Percentiles rank a stretch among this genome's conserved stretches.
phyloP scores from a whole-genome alignment of 441 rosid genomes.

The Pelargonium cotyledonis region DNA sequence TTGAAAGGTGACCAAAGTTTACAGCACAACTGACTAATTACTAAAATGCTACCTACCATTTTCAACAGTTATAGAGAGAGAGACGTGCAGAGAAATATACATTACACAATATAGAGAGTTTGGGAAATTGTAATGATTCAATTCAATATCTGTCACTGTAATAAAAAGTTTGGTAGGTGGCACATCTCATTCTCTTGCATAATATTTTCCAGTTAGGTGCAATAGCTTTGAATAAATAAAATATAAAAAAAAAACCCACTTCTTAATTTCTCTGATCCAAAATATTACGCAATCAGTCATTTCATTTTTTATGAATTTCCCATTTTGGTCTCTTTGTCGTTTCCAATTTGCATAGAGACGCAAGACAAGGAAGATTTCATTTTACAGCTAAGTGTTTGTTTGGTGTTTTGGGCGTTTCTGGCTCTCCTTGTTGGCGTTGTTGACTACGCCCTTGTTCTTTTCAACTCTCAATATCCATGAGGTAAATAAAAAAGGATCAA shows the following conservation, averaged over 20 bases:
- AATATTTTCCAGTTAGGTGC: slow-evolving; percentile 1
- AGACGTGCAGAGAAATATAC: not conserved
- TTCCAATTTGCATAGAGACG: not conserved
- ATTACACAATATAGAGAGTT: not conserved
- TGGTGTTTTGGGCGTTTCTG: slow-evolving; percentile 19
- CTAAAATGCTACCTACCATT: not conserved
- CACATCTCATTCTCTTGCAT: not conserved
- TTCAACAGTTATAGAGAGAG: not conserved
- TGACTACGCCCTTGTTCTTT: slow-evolving; percentile 11
- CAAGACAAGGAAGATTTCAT: slow-evolving; percentile 7
- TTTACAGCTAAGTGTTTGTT: slow-evolving; percentile 14
- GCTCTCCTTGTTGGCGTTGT: slow-evolving; percentile 13
- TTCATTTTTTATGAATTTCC: not conserved
- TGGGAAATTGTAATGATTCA: not conserved
- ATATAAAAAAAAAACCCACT: not conserved
- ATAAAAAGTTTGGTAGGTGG: slow-evolving; percentile 4
- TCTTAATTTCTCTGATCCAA: not conserved
- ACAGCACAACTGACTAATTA: not conserved
- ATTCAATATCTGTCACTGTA: slow-evolving; percentile 8
- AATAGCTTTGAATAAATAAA: not conserved
- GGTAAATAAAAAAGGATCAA: not conserved
- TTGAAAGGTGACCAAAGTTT: not conserved
- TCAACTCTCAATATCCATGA: not conserved
- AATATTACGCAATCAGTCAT: not conserved
- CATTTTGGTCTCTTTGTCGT: slow-evolving; percentile 6